phyloP scores from a whole-genome alignment of 306 rosid genomes.

The Trifolium pratense region DNA sequence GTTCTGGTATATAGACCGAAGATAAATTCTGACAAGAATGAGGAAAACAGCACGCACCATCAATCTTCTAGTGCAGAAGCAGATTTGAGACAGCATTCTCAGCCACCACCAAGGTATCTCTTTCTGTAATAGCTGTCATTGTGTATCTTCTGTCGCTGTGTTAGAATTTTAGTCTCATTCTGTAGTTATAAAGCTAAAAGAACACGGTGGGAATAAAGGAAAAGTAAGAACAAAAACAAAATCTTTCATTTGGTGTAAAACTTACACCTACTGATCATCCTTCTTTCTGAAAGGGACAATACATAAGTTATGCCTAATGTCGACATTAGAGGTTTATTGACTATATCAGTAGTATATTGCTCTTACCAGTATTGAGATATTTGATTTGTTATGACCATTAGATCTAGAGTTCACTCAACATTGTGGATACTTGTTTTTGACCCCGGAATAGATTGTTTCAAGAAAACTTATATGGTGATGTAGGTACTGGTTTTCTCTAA shows the following conservation, averaged over 20 bases:
- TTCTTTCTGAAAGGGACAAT: slow-evolving; percentile 4
- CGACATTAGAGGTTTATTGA: slow-evolving; percentile 3
- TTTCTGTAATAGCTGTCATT: slow-evolving; percentile 20
- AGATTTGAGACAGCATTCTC: slow-evolving; percentile 41
- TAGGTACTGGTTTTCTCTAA: background rate
- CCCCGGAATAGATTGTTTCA: background rate
- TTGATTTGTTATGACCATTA: slow-evolving; percentile 22
- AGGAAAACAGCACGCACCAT: slow-evolving; percentile 27
- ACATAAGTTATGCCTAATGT: slow-evolving; percentile 15
- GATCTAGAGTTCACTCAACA: slow-evolving; percentile 24
- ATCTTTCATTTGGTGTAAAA: slow-evolving; percentile 15
- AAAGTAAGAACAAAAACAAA: background rate
- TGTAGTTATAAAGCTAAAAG: slow-evolving; percentile 11
- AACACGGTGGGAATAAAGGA: slow-evolving; percentile 9
- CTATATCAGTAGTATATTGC: background rate
- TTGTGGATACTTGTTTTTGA: slow-evolving; percentile 23
- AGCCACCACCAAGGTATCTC: slow-evolving; percentile 45
- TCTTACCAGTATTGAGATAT: slow-evolving; percentile 3
- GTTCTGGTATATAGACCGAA: slow-evolving; percentile 24
- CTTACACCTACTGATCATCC: slow-evolving; percentile 3
- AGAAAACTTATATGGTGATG: background rate
- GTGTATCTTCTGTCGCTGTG: background rate
- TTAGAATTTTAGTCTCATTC: slow-evolving; percentile 20
- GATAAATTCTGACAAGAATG: slow-evolving; percentile 7
- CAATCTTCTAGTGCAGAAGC: slow-evolving; percentile 33